Conservation (phyloP, 768 basidiomycete genomes). For the Tulasnella calospora region DNA sequence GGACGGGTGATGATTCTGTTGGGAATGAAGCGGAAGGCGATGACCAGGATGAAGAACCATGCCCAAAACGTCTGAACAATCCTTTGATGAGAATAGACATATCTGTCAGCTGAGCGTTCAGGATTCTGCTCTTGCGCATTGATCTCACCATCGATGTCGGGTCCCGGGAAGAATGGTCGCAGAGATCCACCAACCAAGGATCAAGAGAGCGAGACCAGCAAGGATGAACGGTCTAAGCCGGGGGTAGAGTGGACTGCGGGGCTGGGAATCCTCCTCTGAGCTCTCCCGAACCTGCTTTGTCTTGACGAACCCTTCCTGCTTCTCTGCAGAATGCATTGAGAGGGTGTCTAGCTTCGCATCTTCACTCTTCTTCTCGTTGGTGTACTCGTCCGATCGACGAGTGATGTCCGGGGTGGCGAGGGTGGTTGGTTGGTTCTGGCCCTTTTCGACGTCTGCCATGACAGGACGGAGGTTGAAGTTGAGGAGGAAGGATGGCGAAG, state of each 20-base stretch:
- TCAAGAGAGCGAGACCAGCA: constrained; percentile 50
- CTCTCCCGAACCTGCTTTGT: background rate
- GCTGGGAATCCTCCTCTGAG: background rate
- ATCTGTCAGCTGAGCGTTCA: constrained; percentile 25
- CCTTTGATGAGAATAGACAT: constrained; percentile 40
- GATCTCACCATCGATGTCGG: constrained; percentile 63
- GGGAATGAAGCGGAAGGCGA: constrained; percentile 81
- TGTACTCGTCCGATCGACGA: background rate
- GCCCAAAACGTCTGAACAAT: constrained; percentile 60
- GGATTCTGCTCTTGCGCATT: background rate
- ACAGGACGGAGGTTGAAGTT: background rate
- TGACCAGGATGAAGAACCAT: constrained; percentile 73
- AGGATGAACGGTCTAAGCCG: constrained; percentile 41
- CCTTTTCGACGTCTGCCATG: constrained; percentile 12
- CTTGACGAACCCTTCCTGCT: constrained; percentile 3
- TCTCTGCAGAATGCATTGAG: background rate
- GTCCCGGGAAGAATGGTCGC: constrained; percentile 63
- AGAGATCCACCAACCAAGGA: constrained; percentile 84
- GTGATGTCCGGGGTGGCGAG: background rate
- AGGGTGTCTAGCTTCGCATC: background rate
- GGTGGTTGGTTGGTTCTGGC: background rate
- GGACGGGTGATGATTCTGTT: constrained; percentile 64
- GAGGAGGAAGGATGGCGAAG: background rate
- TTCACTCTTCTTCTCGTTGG: background rate
- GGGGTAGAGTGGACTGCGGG: constrained; percentile 12